Evolutionary conservation across 257 asterid genomes (phyloP), one percentile per base, ranked within the genome.

Genomic region (Linaria vulgaris): DNA sequence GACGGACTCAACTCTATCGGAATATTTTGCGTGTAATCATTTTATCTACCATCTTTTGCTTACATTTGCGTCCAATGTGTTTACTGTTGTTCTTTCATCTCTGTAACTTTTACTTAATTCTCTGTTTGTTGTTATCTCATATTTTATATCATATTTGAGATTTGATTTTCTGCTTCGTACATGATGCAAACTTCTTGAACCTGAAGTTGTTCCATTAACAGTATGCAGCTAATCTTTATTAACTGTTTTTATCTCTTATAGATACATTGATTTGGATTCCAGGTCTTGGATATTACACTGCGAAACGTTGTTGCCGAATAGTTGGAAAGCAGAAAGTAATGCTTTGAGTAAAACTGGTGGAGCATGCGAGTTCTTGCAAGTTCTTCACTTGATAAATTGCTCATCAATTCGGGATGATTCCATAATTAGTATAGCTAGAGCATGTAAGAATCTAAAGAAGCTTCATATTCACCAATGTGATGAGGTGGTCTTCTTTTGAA

Each of bases 321-420:
- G 95, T 78, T 90, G 83, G 67, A 78, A 82, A 74, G 86, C 86
- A 64, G 88, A 80, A 63, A 78, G 79, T 61, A 66, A 63, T 27
- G 95, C 90, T 15, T 77, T 91, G 8, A 79, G 79, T 71, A 95
- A 84, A 87, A 83, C 88, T 39, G 95, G 96, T 61, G 80, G 66
- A 59, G 95, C 95, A 59, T 91, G 98, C 88, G 84, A 83, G 79
- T 84, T 76, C 76, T 76, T 91, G 88, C 95, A 91, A 80, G 84
- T 91, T 73, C 87, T 91, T 76, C 88, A 88, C 83, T 77, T 91
- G 90, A 92, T 86, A 39, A 95, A 91, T 71, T 91, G 98, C 80
- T 83, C 95, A 19, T 84, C 80, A 57, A 75, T 91, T 63, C 87
- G 95, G 19, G 95, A 91, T 63, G 94, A 84, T 54, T 86, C 96